phyloP scores from a whole-genome alignment of 176 grass and related monocot species.

The Eragrostis curvula region DNA sequence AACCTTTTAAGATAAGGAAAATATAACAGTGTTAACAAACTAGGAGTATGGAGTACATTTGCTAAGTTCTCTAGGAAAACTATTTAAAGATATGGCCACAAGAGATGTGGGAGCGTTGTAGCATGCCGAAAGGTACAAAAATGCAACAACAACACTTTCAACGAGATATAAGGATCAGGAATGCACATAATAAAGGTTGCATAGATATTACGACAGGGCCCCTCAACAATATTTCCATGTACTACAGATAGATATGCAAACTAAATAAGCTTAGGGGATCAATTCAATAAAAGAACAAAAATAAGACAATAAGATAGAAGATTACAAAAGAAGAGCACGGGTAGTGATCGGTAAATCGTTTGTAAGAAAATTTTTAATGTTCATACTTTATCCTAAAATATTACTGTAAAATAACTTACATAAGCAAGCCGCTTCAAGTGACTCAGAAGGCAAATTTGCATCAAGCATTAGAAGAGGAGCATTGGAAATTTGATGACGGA shows the following conservation, averaged over 20 bases:
- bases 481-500: constrained; percentile 53
- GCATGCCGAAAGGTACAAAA: constrained; percentile 3
- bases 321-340: constrained; percentile 5
- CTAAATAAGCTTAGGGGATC: constrained; percentile 20
- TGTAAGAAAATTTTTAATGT: not conserved
- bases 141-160: not conserved
- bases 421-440: constrained; percentile 81
- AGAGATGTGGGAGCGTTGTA: not conserved
- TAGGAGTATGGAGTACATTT: not conserved
- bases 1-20: constrained; percentile 35
- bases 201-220: not conserved
- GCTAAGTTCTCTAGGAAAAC: not conserved
- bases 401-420: constrained; percentile 48
- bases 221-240: not conserved
- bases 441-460: constrained; percentile 78
- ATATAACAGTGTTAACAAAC: constrained; percentile 1
- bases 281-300: constrained; percentile 6
- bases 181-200: not conserved
- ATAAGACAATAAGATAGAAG: not conserved
- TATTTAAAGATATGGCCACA: constrained; percentile 7
- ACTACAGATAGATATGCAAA: constrained; percentile 1
- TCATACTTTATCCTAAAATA: not conserved
- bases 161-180: not conserved
- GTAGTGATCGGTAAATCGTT: not conserved
- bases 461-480: constrained; percentile 90